Conservation (phyloP, 1,284 basidiomycete genomes). For the Earliella scabrosa region DNA sequence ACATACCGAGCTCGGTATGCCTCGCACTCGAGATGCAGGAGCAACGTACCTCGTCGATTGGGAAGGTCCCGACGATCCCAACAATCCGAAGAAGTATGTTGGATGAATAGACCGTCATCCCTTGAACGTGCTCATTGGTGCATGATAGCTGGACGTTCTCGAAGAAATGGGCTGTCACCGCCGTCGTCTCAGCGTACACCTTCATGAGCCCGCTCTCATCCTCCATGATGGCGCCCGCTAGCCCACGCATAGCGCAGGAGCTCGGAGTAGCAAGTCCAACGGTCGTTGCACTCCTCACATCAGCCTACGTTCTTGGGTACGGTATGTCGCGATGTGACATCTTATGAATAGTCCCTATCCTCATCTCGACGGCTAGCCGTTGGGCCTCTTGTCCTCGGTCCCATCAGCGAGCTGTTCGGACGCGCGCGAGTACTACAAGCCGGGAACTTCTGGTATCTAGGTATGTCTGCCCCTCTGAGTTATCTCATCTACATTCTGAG, state of each 20-base stretch:
- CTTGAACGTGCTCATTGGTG: neutral
- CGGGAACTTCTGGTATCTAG: constrained; percentile 62
- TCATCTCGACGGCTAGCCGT: constrained; percentile 36
- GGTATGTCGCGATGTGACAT: constrained; percentile 38
- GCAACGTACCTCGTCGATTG: constrained; percentile 47
- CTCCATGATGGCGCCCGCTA: constrained; percentile 73
- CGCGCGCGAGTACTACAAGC: constrained; percentile 47
- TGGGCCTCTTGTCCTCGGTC: constrained; percentile 59
- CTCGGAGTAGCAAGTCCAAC: constrained; percentile 58
- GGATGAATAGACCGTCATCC: neutral
- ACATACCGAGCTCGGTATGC: no score
- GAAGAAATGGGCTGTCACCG: constrained; percentile 65
- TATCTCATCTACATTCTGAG: neutral
- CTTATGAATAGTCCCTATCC: no score
- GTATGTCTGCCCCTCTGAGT: constrained; percentile 37
- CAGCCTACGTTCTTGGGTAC: constrained; percentile 71
- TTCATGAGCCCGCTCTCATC: constrained; percentile 71
- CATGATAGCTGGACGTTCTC: constrained; percentile 55
- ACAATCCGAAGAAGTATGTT: constrained; percentile 67
- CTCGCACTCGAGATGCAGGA: no score
- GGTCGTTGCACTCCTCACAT: constrained; percentile 62
- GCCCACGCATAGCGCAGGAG: constrained; percentile 51
- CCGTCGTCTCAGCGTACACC: constrained; percentile 66
- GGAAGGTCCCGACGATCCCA: constrained; percentile 61
- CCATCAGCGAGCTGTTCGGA: constrained; percentile 57